Evolutionary conservation across 2,329 filamentous ascomycete species (phyloP), one percentile per base, ranked within the genome.

Genomic region (Pestalotiopsis fici): DNA sequence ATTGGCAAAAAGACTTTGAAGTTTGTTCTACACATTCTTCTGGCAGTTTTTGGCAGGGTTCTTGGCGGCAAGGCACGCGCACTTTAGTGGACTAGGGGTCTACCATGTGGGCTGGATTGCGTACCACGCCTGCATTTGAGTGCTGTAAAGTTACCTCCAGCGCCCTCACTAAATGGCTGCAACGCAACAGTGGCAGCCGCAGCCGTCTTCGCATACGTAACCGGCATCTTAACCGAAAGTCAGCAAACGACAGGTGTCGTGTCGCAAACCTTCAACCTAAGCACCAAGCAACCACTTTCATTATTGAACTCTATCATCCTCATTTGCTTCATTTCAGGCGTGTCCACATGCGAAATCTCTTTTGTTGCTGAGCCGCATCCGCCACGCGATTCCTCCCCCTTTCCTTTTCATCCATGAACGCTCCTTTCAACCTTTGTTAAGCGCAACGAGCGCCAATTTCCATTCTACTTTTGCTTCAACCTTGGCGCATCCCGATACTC

Each of bases 371-470:
- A 59, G 31, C 31, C 57, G 57, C 57, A 59, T 59, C 43, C 43
- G 25, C 31, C 57, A 37, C 57, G 25, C 57, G 57, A 31, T 31
- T 12, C 28, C 54, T 12, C 57, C 54, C 43, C 43, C 18, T 50
- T 50, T 50, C 43, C 43, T 50, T 59, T 35, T 37, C 57, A 21
- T 59, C 39, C 23, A 65, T 65, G 63, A 57, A 11, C 21, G 28
- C n/a, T 31, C 25, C 31, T 54, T 25, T 25, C 63, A 35, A n/a
- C n/a, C 27, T 18, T 35, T 23, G 50, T 21, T 43, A 39, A 47
- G 63, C 63, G 63, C 63, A 65, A 21, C 50, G 63, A 65, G 63
- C 63, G 63, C 63, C 23, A 6, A 31, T 43, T 63, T 39, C 39
- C 12, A 23, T 50, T 23, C 31, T 47, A 15, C 39, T 5, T 37